These are phyloP conservation scores for Rutidosis leptorrhynchoides DNA, from an alignment of 129 eudicot genomes.

Conservation along the genomic window DNA sequence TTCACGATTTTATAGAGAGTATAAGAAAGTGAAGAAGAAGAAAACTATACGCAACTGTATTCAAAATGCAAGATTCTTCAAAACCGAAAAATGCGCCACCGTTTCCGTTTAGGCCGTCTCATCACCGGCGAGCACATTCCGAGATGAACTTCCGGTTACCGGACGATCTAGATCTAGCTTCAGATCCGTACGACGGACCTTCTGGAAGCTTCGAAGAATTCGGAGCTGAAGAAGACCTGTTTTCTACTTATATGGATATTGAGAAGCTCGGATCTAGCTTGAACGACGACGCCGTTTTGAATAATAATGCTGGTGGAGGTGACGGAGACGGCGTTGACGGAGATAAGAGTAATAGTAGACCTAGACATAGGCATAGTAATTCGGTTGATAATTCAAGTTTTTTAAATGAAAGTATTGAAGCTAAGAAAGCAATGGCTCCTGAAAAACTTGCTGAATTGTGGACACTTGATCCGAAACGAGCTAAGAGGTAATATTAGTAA, in stretches of 20 bases:
- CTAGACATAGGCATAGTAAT: conserved; percentile 62
- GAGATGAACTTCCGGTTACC: conserved; percentile 84
- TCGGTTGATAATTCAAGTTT: conserved; percentile 67
- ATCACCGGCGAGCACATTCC: conserved; percentile 87
- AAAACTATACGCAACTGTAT: too few relatives aligned
- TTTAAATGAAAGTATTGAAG: conserved; percentile 58
- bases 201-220: conserved; percentile 68
- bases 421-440: conserved; percentile 96
- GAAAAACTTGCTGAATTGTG: conserved; percentile 90
- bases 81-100: conserved; percentile 38
- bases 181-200: conserved; percentile 65
- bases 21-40: neutral
- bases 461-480: conserved; percentile 85
- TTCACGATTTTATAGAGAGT: neutral
- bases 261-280: conserved; percentile 59
- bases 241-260: conserved; percentile 78
- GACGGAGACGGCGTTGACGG: conserved; percentile 27
- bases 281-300: conserved; percentile 24
- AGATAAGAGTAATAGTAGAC: conserved; percentile 32
- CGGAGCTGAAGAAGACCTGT: conserved; percentile 79
- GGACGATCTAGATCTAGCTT: conserved; percentile 73
- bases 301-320: conserved; percentile 33
- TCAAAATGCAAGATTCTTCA: conserved; percentile 54
- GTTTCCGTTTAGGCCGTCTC: conserved; percentile 45
- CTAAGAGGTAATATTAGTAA: conserved; percentile 60